Percentiles rank a stretch among this genome's conserved stretches.
phyloP scores from a whole-genome alignment of 768 basidiomycete genomes.

The Lactifluus hygrophoroides region DNA sequence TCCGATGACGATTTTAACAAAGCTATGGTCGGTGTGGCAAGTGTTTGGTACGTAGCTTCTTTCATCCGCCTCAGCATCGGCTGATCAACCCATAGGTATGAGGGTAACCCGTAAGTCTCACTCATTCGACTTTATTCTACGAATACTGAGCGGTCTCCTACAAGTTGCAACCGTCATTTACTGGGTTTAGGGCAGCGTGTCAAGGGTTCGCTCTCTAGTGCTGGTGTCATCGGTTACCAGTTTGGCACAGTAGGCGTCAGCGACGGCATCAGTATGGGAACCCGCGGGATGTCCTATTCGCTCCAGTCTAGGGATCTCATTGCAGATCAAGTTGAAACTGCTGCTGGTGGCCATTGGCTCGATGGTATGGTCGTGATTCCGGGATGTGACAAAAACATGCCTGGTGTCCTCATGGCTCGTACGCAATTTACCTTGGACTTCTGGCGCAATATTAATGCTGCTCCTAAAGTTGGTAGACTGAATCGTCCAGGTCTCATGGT shows the following conservation, averaged over 20 bases:
- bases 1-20: slow-evolving; percentile 82
- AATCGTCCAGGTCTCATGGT: slow-evolving; percentile 98
- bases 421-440: slow-evolving; percentile 29
- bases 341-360: slow-evolving; percentile 93
- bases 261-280: slow-evolving; percentile 99
- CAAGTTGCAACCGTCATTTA: slow-evolving; percentile 91
- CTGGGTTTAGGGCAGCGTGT: slow-evolving; percentile 81
- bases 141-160: neutral
- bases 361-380: slow-evolving; percentile 97
- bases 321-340: slow-evolving; percentile 94
- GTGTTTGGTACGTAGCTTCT: slow-evolving; percentile 70
- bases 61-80: slow-evolving; percentile 17
- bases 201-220: slow-evolving; percentile 65
- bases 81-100: slow-evolving; percentile 59
- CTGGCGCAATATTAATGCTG: neutral
- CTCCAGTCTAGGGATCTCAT: slow-evolving; percentile 96
- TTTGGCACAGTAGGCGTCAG: slow-evolving; percentile 97
- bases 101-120: slow-evolving; percentile 86
- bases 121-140: neutral
- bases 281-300: slow-evolving; percentile 89
- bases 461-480: slow-evolving; percentile 68
- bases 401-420: slow-evolving; percentile 97
- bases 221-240: slow-evolving; percentile 86
- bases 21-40: slow-evolving; percentile 95
- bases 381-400: slow-evolving; percentile 99